Conservation (phyloP, 768 basidiomycete genomes). For the Tephrocybe sp. region DNA sequence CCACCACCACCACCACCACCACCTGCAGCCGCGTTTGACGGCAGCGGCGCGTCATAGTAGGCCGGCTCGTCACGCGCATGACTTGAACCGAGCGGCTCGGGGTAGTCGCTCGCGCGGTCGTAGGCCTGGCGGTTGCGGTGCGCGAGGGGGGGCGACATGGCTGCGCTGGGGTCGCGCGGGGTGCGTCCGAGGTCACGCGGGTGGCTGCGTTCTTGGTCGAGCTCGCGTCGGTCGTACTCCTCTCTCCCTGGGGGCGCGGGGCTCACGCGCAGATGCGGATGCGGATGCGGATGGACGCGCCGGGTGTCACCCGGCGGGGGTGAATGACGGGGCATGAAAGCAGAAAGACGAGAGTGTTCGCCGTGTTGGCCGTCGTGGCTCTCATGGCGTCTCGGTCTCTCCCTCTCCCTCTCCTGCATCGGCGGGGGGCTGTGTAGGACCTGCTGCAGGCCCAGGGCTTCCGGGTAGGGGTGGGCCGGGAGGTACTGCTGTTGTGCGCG, state of each 20-base stretch:
- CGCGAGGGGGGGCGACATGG: conserved; percentile 42
- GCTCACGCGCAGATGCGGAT: conserved; percentile 68
- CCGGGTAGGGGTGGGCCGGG: conserved; percentile 40
- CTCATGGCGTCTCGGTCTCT: conserved; percentile 53
- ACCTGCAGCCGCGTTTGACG: background rate
- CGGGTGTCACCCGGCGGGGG: conserved; percentile 36
- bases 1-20: conserved; percentile 29
- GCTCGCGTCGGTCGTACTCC: conserved; percentile 53
- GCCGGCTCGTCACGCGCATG: conserved; percentile 36
- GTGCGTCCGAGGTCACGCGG: conserved; percentile 27
- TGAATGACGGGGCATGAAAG: conserved; percentile 33
- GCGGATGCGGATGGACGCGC: conserved; percentile 66
- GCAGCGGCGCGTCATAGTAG: conserved; percentile 34
- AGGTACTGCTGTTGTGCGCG: conserved; percentile 45
- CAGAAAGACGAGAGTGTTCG: conserved; percentile 26
- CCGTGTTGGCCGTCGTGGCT: conserved; percentile 40
- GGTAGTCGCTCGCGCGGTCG: conserved; percentile 30
- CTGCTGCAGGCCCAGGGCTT: conserved; percentile 49
- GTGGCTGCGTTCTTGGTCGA: conserved; percentile 30
- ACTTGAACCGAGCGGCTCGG: conserved; percentile 30
- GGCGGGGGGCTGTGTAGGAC: conserved; percentile 53
- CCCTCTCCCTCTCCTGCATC: conserved; percentile 43
- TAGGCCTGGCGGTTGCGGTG: conserved; percentile 33
- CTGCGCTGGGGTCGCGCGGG: conserved; percentile 25
- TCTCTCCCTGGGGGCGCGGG: conserved; percentile 59